A percentile compares a stretch with the other conserved stretches of the same genome.
These are phyloP conservation scores for Trametes polyzona DNA, from an alignment of 1,284 basidiomycete species.

Conservation along the genomic window DNA sequence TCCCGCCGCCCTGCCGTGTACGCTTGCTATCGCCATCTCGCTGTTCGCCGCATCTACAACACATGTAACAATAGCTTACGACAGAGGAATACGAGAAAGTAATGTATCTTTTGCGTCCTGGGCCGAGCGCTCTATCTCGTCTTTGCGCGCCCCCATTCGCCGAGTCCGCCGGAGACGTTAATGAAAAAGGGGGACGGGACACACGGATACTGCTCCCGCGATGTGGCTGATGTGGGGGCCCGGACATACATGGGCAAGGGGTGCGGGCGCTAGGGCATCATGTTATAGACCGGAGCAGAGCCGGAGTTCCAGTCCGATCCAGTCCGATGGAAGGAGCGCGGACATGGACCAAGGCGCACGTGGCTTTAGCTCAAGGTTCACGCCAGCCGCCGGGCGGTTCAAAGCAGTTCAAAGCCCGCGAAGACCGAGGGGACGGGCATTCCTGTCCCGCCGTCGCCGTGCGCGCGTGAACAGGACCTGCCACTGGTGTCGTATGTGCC, in stretches of 20 bases:
- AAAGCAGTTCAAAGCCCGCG: too few relatives aligned
- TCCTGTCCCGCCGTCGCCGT: too few relatives aligned
- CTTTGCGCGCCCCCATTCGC: too few relatives aligned
- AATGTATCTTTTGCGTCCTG: constrained; percentile 29
- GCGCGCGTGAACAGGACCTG: too few relatives aligned
- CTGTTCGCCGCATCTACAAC: constrained; percentile 37
- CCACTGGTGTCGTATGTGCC: too few relatives aligned
- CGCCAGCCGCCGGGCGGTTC: too few relatives aligned
- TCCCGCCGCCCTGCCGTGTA: constrained; percentile 26
- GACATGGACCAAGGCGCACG: neutral
- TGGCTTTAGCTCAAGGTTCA: constrained; percentile 2
- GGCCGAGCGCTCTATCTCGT: neutral
- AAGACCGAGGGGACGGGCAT: too few relatives aligned
- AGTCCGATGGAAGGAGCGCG: neutral
- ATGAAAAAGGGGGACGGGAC: neutral
- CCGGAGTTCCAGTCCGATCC: too few relatives aligned
- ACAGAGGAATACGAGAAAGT: constrained; percentile 32
- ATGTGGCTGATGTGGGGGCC: neutral
- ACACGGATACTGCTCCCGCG: neutral
- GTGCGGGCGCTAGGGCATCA: constrained; percentile 8
- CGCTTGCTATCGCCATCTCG: constrained; percentile 39
- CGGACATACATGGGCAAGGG: neutral
- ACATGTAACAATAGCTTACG: constrained; percentile 41
- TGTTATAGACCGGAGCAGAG: constrained; percentile 4
- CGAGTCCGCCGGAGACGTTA: too few relatives aligned